Conservation (phyloP, 139 green algal genomes). For the Closterium sp. region DNA sequence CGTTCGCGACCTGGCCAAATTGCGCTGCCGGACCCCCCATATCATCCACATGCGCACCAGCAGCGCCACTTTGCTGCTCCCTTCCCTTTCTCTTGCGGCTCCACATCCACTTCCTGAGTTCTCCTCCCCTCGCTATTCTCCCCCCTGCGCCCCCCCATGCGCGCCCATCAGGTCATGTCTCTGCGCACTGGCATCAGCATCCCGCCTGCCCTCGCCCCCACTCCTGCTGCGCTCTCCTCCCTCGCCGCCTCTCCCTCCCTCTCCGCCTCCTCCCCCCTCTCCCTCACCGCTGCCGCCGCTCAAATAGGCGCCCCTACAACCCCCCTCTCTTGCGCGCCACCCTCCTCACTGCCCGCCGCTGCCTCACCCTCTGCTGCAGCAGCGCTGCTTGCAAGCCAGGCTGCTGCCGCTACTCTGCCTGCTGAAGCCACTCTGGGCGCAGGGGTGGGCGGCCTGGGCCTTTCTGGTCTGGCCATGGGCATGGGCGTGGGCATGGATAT, state of each 20-base stretch:
- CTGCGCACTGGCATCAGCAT: background rate
- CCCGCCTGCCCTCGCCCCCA: background rate
- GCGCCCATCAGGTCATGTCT: background rate
- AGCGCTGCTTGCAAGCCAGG: background rate
- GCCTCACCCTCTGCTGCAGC: background rate
- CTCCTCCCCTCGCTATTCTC: background rate
- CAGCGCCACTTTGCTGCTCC: background rate
- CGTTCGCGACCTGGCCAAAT: no score
- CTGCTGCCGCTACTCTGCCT: background rate
- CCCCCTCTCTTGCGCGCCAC: background rate
- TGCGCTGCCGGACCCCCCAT: no score
- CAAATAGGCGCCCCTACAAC: background rate
- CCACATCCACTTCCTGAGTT: background rate
- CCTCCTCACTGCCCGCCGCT: background rate
- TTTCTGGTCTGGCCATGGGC: background rate
- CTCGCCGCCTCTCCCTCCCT: background rate
- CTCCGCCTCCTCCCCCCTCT: background rate
- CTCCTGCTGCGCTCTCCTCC: background rate
- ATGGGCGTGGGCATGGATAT: background rate
- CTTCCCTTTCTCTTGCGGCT: background rate
- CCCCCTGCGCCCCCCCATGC: background rate
- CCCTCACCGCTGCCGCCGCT: background rate
- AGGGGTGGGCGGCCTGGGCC: background rate
- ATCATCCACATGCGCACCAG: no score
- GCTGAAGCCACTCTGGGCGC: background rate